Base-by-base conservation (phyloP, 2,329 filamentous ascomycete genomes). In the Epichloe scottii region DNA sequence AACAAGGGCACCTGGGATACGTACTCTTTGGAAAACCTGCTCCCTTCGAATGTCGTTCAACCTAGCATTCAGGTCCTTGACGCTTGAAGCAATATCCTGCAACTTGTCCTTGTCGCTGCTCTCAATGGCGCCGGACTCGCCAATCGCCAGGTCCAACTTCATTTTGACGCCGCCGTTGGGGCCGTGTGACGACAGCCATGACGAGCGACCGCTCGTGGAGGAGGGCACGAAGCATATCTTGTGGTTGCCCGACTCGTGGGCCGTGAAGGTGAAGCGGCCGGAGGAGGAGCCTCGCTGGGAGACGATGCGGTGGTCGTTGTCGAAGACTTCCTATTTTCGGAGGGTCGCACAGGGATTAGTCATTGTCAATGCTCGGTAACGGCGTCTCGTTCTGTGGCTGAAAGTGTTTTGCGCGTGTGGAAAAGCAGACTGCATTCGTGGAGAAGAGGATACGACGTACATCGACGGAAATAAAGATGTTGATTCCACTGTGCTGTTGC, bases 241-340 rank as follows among this genome's bases (percentile, higher is more conserved):
- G 79, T 98, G 93, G 69, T 95, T 87, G 67, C 93, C 93, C n/a
- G 87, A 79, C 68, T 96, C 93, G 64, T 89, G 87, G 49, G 93
- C 88, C 58, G 84, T 89, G 78, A 98, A 97, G 63, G 91, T 96
- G 76, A 97, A 97, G 64, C 87, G 86, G 59, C 93, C 90, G 42
- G 78, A 73, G 54, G 80, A 71, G 41, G 77, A 70, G 61, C 91
- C 90, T 54, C 85, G 84, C 70, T 95, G 89, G 57, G 84, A 87
- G 56, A 97, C 87, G 55, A 98, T 87, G 56, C 90, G 89, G 79
- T 98, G 93, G 75, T 97, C 85, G 70, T 94, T 91, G 78, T 97
- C 90, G 71, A 98, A 98, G 63, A 85, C 79, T 75, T 98, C 93
- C 79, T 85, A 54, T 51, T 26, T 35, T 19, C 1, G 37, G 49